phyloP scores from a whole-genome alignment of 176 grass and related monocot species.

The Ensete glaucum region DNA sequence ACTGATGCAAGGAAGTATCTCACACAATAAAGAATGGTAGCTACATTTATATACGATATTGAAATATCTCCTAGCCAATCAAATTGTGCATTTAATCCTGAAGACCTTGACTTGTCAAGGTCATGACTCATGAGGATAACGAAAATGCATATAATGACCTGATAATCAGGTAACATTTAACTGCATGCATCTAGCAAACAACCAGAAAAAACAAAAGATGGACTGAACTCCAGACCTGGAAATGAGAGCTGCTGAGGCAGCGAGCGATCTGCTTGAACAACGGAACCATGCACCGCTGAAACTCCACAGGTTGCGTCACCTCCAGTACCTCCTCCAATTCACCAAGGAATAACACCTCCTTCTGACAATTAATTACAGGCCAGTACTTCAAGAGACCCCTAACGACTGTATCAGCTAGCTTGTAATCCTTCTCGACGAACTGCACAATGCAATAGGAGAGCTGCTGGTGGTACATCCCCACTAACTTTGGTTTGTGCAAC shows the following conservation, averaged over 20 bases:
- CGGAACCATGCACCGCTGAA: slow-evolving; percentile 8
- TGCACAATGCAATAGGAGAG: slow-evolving; percentile 11
- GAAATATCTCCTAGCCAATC: not conserved
- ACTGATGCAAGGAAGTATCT: too few species aligned
- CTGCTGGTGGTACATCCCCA: slow-evolving; percentile 7
- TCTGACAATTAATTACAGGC: too few species aligned
- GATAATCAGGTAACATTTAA: not conserved
- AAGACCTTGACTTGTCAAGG: not conserved
- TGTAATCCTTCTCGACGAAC: slow-evolving; percentile 4
- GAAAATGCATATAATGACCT: not conserved
- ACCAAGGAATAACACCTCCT: not conserved
- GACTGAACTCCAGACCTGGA: not conserved
- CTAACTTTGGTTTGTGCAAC: slow-evolving; percentile 3
- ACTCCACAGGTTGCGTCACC: not conserved
- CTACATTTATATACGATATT: too few species aligned
- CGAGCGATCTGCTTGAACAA: slow-evolving; percentile 6
- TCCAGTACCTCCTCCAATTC: slow-evolving; percentile 4
- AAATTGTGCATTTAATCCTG: not conserved
- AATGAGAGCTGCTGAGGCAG: slow-evolving; percentile 6
- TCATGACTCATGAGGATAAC: not conserved
- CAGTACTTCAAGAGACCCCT: too few species aligned
- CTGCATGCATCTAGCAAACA: not conserved
- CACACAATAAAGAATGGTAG: too few species aligned
- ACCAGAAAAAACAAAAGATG: not conserved
- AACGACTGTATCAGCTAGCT: not conserved